Base-by-base conservation (phyloP, 176 grass and related monocot species). In the Carex scoparia region DNA sequence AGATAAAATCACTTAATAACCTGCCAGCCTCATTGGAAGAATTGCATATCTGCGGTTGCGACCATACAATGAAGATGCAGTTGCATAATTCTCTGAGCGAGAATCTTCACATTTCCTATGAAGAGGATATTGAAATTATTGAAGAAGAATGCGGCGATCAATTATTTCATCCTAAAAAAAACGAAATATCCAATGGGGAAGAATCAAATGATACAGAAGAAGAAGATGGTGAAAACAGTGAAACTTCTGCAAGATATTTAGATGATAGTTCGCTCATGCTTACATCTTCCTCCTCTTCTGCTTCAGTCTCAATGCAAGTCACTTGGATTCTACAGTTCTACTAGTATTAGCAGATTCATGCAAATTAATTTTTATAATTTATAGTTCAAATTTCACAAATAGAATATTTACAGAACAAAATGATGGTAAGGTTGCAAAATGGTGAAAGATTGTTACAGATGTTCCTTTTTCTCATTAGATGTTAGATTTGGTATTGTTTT, bases 11-110 rank as follows among this genome's bases (percentile, higher is more conserved):
- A 4, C 57, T 81, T 81, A 28, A 60, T 81, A 28, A 81, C 79
- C 38, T 81, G 14, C 79, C 58, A 64, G n/a, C 30, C 37, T 81
- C 57, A 14, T 7, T 81, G 16, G 79, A 81, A 81, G 79, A 81
- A 46, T 18, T 81, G 54, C 79, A 81, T 44, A 81, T 81, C 53
- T 81, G 57, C 11, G 79, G 79, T 46, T 81, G 57, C 10, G 33
- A 65, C 40, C 38, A 2, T 81, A 64, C 57, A 46, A 1, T 65
- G 38, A 61, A 62, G 19, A 16, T 4, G 18, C 35, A 46, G 28
- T 81, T 55, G 49, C 73, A 0, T 57, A 78, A 27, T 57, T 57
- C 11, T 31, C 23, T 78, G 5, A 32, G 49, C 13, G 4, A 10
- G 73, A 2, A 56, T 56, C 12, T 78, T 31, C 4, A 7, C 49